Base-by-base conservation (phyloP, 352 stramenopile genomes). In the Phytopythium helicoides region DNA sequence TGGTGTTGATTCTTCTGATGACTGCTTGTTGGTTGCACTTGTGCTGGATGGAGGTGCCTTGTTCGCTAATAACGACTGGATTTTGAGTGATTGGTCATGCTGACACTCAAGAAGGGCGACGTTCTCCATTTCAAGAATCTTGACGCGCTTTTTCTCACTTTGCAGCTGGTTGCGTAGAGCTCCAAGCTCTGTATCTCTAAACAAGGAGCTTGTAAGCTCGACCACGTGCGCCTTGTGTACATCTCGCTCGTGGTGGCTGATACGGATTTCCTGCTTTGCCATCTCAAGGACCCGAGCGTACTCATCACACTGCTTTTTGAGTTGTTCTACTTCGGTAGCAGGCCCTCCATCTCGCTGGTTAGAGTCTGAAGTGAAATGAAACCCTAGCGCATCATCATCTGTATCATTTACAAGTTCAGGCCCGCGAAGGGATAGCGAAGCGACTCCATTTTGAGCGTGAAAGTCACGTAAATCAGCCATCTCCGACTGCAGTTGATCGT, bases 181-280 rank as follows among this genome's bases (percentile, higher is more conserved):
- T 8, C 60, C 45, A 22, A 89, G 56, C 37, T 89, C 76, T 12
- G 65, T 62, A 41, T 87, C 76, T 38, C 61, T 69, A 47, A 87
- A 73, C 21, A 79, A 44, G 0, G 68, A 68, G 37, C 68, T 79
- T 1, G 78, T 83, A 2, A 87, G 55, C 52, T 87, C 78, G 1
- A 58, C 62, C 6, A 87, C 53, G 3, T 63, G 62, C 22, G 54
- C 57, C 21, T 83, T 76, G 37, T 86, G 76, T 11, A 65, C 60
- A 35, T 87, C 73, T 3, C 64, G 59, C 18, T 89, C 76, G 25
- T 75, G 64, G 16, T 89, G 78, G 52, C 76, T 80, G 34, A 89
- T 46, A 1, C 63, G 64, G n/a, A 89, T 89, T 38, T 89, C 78
- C 41, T 87, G 71, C 49, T 89, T 87, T 0, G 76, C 76, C 73